Conservation (phyloP, 768 basidiomycete species). For the Macrolepiota dolichaula region DNA sequence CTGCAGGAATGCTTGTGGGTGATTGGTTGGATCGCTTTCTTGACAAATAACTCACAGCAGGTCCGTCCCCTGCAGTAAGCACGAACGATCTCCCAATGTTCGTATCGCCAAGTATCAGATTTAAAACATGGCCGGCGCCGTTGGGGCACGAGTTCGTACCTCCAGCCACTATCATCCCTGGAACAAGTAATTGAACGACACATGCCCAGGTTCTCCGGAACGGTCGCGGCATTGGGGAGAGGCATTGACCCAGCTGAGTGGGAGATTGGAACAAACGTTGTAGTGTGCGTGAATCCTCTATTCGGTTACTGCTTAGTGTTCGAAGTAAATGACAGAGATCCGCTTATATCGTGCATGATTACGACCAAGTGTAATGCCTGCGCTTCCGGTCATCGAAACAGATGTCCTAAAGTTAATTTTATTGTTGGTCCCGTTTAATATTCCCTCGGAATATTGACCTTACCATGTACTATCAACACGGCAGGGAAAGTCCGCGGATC, state of each 20-base stretch:
- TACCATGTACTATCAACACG: background rate
- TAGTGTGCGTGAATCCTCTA: slow-evolving; percentile 22
- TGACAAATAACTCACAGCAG: background rate
- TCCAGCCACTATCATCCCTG: background rate
- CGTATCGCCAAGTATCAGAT: background rate
- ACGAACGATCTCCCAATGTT: slow-evolving; percentile 2
- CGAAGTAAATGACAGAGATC: slow-evolving; percentile 26
- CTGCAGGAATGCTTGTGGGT: slow-evolving; percentile 4
- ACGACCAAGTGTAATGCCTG: slow-evolving; percentile 30
- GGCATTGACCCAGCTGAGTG: slow-evolving; percentile 29
- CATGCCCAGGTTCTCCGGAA: slow-evolving; percentile 29
- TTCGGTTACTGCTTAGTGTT: background rate
- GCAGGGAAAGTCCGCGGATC: slow-evolving; percentile 29
- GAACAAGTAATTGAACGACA: background rate
- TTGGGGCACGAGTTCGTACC: slow-evolving; percentile 6
- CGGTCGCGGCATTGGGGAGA: slow-evolving; percentile 28
- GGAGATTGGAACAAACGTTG: slow-evolving; percentile 30
- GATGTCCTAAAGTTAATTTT: slow-evolving; percentile 30
- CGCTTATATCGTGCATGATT: slow-evolving; percentile 37
- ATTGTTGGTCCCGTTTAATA: slow-evolving; percentile 27
- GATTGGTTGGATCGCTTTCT: background rate
- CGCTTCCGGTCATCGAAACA: slow-evolving; percentile 27
- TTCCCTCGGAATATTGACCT: background rate
- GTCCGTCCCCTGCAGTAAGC: background rate
- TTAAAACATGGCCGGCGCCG: slow-evolving; percentile 6